Base-by-base conservation (phyloP, 768 basidiomycete species). In the Neoboletus magnificus region DNA sequence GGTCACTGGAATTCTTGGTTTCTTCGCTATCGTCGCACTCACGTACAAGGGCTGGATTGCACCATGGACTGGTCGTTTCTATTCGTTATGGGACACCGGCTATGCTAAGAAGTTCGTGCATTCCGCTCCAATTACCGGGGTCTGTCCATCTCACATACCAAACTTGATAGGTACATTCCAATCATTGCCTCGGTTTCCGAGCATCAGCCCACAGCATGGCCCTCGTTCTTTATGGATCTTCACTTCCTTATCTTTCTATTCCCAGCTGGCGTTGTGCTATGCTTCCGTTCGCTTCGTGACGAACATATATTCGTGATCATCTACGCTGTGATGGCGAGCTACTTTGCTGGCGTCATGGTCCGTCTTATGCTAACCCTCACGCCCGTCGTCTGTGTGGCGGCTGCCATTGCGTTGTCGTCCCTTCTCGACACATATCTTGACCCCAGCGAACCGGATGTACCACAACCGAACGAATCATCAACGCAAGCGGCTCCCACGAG, bases 321-420 rank as follows among this genome's bases (percentile, higher is more conserved):
- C 73, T 99, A 98, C 72, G 87, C 97, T 23, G 84, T 92, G 60
- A 84, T 98, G 67, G 93, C 90, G 46, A 93, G 92, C 71, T 99
- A 99, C 80, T 99, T 99, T 67, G 96, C 97, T 5, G 97, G 97
- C 41, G 96, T 99, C 69, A 99, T 99, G 97, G 97, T 99, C 60
- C 93, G 97, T 54, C 81, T 98, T 57, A 98, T 99, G 93, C 81
- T 99, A 52, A 89, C 97, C 25, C 85, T 99, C 54, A 98, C 96
- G 0, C 97, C 97, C 1, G 90, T 96, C 54, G 97, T 98, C 43
- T 99, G 97, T 68, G 91, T 98, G 55, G 71, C 93, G 18, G 86
- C 93, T 18, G 97, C 97, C 7, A 86, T 98, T 30, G 93, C 94
- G 1, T 76, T 97, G 55, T 95, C 94, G 4, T 82, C 86, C 8